Conservation (phyloP, 176 grass and related monocot species). For the Avena eriantha region DNA sequence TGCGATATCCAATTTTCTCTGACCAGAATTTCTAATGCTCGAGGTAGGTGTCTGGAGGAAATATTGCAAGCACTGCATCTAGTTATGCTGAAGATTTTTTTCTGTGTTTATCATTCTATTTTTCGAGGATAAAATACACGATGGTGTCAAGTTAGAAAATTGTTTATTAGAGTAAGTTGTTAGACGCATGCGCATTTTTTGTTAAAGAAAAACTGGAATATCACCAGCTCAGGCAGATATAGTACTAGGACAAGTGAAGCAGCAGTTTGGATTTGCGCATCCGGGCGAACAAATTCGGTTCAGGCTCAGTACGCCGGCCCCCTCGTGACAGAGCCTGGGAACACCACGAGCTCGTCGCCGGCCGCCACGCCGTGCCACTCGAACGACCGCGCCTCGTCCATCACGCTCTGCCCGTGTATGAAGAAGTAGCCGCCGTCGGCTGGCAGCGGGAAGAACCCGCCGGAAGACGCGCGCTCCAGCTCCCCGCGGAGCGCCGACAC, state of each 20-base stretch:
- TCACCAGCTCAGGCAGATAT: background rate
- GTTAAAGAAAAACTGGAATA: background rate
- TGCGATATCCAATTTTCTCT: too few relatives aligned
- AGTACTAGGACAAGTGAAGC: background rate
- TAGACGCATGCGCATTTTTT: background rate
- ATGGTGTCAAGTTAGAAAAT: background rate
- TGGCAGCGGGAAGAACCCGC: slow-evolving; percentile 51
- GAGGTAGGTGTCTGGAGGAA: too few relatives aligned
- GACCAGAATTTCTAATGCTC: too few relatives aligned
- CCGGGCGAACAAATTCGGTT: background rate
- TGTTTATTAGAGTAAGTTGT: background rate
- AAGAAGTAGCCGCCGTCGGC: slow-evolving; percentile 55
- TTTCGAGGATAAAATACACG: background rate
- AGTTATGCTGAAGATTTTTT: too few relatives aligned
- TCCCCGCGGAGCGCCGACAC: slow-evolving; percentile 49
- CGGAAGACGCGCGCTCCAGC: slow-evolving; percentile 30
- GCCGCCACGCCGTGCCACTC: slow-evolving; percentile 56
- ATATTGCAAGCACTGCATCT: too few relatives aligned
- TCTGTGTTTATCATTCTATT: too few relatives aligned
- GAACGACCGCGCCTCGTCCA: slow-evolving; percentile 53
- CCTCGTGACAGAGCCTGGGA: slow-evolving; percentile 40
- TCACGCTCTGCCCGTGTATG: slow-evolving; percentile 59
- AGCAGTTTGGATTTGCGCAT: background rate
- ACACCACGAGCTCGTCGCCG: slow-evolving; percentile 56
- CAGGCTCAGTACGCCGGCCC: background rate